Base-by-base conservation (phyloP, 2,329 filamentous ascomycete species). In the Penicillium sp. region DNA sequence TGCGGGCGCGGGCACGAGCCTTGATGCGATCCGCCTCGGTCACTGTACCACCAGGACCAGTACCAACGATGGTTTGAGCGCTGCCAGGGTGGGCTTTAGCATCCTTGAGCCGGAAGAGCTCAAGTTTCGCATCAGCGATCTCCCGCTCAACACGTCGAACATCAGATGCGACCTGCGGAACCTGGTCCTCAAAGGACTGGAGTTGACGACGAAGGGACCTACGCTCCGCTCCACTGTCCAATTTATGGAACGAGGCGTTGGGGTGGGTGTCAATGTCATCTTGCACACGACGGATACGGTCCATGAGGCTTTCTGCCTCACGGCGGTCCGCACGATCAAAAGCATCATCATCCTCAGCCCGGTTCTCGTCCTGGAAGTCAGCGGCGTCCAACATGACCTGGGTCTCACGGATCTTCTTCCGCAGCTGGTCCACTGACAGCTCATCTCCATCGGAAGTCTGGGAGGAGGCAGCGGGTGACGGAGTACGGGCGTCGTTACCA, bases 21-120 rank as follows among this genome's bases (percentile, higher is more conserved):
- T 96, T 97, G 58, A 97, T 81, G 46, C 92, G 84, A 72, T 98
- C 93, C 3, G 89, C 87, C 71, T 98, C 93, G 0, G 93, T 98
- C 37, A 98, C 83, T 39, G 83, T 75, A 45, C 93, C 93, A 38
- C 92, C 92, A 50, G 91, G 92, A 8, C 93, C 93, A 53, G 92
- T 97, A 40, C 93, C 93, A 51, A 97, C 82, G 55, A 98, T 89
- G 27, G 84, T 80, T 18, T 87, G 78, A 8, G 89, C 86, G 64
- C 87, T 89, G 56, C 84, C 81, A 3, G 93, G 93, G 66, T 97
- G 82, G 2, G 88, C 88, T 71, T 96, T 97, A 52, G 91, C 89
- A 70, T 98, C 93, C 67, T 84, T 91, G 53, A 97, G 75, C 51
- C 92, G 86, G 81, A 98, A 98, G 1, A 98, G 78, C 69, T 98